Evolutionary conservation across 2,329 filamentous ascomycete species (phyloP), one percentile per base, ranked within the genome.

Genomic region (Lithohypha guttulata): DNA sequence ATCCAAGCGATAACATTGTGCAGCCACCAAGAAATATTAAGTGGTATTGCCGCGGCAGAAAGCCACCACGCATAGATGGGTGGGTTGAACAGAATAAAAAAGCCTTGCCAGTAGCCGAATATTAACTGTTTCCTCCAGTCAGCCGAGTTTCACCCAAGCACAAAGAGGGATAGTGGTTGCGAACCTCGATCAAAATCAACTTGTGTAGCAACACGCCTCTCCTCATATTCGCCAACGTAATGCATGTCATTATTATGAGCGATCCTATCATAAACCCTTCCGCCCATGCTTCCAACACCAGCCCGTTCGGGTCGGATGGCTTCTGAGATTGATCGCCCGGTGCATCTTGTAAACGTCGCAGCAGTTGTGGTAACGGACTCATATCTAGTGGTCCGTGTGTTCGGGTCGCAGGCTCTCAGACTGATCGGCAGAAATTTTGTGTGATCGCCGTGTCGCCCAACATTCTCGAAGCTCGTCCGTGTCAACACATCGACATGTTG

Each of bases 1-100:
- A 77, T 66, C 73, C 72, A 77, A 0, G 73, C 65, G 42, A 77
- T 70, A 45, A 76, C 62, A 45, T 77, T 77, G 53, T 77, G 73
- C 10, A 77, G 55, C 8, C 59, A 66, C 69, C 71, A 75, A 3
- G 69, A 73, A 7, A 62, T 59, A 46, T 74, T 73, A 32, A 77
- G 64, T 25, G 68, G 63, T 2, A 75, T 67, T 5, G 69, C 72
- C 8, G 69, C 70, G 14, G 64, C 60, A 2, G 70, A 73, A 3
- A 77, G 62, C 58, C 71, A 77, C 73, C 73, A 77, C 27, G 66
- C 69, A 52, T 71, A 72, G 3, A 63, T 57, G 0, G 70, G 69
- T 6, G 56, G 60, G 44, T 63, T 57, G 45, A 68, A 67, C 53
- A 74, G 71, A 21, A 71, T 65, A 52, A 71, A 73, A 47, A 70